Percentiles rank a stretch among this genome's conserved stretches.
Evolutionary conservation across 2,329 filamentous ascomycete species (phyloP).

Genomic region (Chrysosporium keratinophilum): DNA sequence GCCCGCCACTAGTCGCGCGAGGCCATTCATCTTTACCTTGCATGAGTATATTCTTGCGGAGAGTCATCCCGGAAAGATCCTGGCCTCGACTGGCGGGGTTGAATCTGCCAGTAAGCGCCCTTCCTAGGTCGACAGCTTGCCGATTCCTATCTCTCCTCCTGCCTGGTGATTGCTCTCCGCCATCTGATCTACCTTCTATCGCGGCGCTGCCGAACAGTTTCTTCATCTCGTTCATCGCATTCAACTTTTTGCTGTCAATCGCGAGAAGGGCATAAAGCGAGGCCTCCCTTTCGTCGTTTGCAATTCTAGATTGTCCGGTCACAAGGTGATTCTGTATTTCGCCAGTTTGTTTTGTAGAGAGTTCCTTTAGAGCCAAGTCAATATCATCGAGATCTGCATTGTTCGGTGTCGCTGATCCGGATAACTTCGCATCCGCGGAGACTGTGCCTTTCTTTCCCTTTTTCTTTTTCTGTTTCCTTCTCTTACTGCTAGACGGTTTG

Average conservation of each 20-base stretch:
- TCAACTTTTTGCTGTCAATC: constrained; percentile 63
- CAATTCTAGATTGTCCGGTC: background rate
- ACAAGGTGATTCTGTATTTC: background rate
- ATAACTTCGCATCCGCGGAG: constrained; percentile 16
- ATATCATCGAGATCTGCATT: constrained; percentile 50
- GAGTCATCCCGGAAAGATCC: constrained; percentile 58
- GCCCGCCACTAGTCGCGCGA: constrained; percentile 62
- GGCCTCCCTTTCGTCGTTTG: constrained; percentile 10
- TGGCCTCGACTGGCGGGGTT: constrained; percentile 47
- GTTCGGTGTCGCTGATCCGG: constrained; percentile 17
- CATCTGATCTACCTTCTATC: constrained; percentile 46
- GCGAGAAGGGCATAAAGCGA: constrained; percentile 47
- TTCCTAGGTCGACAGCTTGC: constrained; percentile 42
- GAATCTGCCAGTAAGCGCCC: constrained; percentile 46
- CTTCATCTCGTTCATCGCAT: constrained; percentile 85
- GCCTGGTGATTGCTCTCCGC: constrained; percentile 35
- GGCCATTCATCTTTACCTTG: constrained; percentile 86
- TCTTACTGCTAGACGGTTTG: constrained; percentile 31
- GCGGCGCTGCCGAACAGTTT: constrained; percentile 58
- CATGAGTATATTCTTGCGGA: constrained; percentile 71
- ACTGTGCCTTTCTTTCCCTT: constrained; percentile 35
- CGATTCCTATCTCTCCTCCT: constrained; percentile 47
- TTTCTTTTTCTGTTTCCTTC: constrained; percentile 54
- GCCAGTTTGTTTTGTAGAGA: constrained; percentile 39
- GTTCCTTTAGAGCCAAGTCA: constrained; percentile 51